These are phyloP conservation scores for Turnera subulata DNA, from an alignment of 345 rosid genomes.

Conservation along the genomic window DNA sequence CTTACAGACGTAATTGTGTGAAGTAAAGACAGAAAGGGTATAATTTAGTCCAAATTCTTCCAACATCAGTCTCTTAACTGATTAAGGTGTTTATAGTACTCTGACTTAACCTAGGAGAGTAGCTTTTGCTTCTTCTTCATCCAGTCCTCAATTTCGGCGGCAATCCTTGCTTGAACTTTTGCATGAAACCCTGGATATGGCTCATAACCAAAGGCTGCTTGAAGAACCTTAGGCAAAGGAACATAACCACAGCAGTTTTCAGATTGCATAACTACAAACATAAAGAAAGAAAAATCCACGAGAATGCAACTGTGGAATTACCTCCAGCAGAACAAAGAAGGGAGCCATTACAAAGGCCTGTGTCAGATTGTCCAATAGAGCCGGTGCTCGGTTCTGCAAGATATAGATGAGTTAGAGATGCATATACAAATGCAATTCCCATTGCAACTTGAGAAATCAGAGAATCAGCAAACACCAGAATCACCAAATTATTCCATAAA, in stretches of 20 bases:
- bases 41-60: slow-evolving; percentile 20
- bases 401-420: slow-evolving; percentile 6
- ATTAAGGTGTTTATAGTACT: not conserved
- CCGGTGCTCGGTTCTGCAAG: slow-evolving; percentile 60
- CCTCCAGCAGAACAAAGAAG: slow-evolving; percentile 63
- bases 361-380: slow-evolving; percentile 49
- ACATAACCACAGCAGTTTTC: slow-evolving; percentile 3
- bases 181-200: slow-evolving; percentile 52
- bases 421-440: not conserved
- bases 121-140: slow-evolving; percentile 34
- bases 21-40: too few species aligned
- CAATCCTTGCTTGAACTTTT: slow-evolving; percentile 38
- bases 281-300: too few species aligned
- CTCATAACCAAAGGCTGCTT: slow-evolving; percentile 40
- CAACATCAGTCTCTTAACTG: too few species aligned
- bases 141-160: slow-evolving; percentile 39
- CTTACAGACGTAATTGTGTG: too few species aligned
- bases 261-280: not conserved
- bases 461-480: not conserved
- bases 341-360: slow-evolving; percentile 71
- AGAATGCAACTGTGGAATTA: slow-evolving; percentile 11
- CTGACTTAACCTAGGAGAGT: too few species aligned
- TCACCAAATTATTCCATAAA: not conserved
- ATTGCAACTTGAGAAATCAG: too few species aligned
- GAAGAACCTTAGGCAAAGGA: slow-evolving; percentile 41